These are phyloP conservation scores for Lojkania enalia DNA, from an alignment of 2,329 filamentous ascomycete genomes.

Conservation along the genomic window DNA sequence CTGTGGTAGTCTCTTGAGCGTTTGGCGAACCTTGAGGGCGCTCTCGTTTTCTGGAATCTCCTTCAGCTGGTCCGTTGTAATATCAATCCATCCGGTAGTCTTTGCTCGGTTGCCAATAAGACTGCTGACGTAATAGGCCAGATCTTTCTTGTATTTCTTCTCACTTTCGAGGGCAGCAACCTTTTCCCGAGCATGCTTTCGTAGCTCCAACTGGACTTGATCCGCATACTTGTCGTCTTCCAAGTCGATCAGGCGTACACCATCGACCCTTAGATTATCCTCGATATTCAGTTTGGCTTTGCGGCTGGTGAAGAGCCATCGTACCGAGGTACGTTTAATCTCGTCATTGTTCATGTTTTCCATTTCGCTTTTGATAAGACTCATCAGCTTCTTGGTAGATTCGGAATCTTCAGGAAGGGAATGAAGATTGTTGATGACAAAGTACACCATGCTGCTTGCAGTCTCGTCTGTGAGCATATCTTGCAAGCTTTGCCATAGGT, in stretches of 20 bases:
- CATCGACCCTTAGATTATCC: neutral
- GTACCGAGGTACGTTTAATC: neutral
- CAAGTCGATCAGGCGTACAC: conserved; percentile 3
- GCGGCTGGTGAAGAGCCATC: conserved; percentile 11
- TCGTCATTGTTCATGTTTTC: neutral
- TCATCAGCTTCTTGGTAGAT: conserved; percentile 9
- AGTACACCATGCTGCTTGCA: conserved; percentile 4
- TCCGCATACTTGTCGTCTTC: conserved; percentile 8
- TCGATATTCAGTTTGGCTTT: conserved; percentile 4
- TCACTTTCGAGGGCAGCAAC: neutral
- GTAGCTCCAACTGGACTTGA: conserved; percentile 11
- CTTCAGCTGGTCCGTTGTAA: conserved; percentile 4
- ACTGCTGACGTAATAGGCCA: conserved; percentile 11
- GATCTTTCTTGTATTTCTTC: conserved; percentile 11
- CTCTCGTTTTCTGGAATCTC: conserved; percentile 4
- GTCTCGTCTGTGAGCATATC: conserved; percentile 8
- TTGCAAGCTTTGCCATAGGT: conserved; percentile 11
- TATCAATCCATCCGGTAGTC: conserved; percentile 9
- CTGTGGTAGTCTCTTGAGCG: conserved; percentile 4
- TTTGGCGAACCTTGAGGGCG: conserved; percentile 3
- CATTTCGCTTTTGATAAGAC: conserved; percentile 5
- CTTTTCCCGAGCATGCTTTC: conserved; percentile 9
- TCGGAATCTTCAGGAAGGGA: conserved; percentile 7
- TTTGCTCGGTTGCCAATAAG: conserved; percentile 8
- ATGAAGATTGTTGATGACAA: conserved; percentile 12